Percentiles rank a stretch among this genome's conserved stretches.
Evolutionary conservation across 1,139 yeast species (phyloP).

Genomic region (Magnusiomyces suaveolens): DNA sequence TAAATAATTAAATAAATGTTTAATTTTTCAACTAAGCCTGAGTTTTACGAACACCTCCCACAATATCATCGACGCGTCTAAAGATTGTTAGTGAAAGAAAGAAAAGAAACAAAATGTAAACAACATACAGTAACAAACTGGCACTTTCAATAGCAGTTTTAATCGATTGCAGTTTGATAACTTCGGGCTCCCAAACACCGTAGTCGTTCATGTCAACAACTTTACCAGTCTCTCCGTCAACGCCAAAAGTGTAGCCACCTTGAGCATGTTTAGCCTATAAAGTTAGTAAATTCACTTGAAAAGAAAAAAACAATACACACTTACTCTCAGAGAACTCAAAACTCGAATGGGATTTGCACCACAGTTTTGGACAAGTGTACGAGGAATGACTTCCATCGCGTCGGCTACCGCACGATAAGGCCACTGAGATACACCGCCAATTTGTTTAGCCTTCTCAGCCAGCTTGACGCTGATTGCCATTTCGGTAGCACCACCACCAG

Average conservation of each 20-base stretch:
- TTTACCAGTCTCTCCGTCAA: conserved; percentile 91
- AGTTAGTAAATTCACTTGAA: conserved; percentile 1
- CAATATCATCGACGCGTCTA: conserved; percentile 87
- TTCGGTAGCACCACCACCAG: conserved; percentile 99
- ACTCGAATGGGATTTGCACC: conserved; percentile 94
- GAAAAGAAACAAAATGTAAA: neutral
- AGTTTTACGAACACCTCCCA: conserved; percentile 74
- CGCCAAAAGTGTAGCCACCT: conserved; percentile 73
- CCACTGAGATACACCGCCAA: conserved; percentile 96
- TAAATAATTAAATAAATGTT: too few species aligned
- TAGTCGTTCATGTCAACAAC: conserved; percentile 90
- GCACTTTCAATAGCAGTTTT: conserved; percentile 98
- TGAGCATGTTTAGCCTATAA: conserved; percentile 83
- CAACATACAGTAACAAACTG: conserved; percentile 57
- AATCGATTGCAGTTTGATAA: conserved; percentile 89
- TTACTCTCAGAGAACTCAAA: conserved; percentile 65
- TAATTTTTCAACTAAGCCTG: too few species aligned
- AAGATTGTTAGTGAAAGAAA: conserved; percentile 3
- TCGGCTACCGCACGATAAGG: conserved; percentile 98
- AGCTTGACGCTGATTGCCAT: conserved; percentile 92
- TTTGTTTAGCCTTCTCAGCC: conserved; percentile 80
- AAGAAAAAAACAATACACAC: neutral
- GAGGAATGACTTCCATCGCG: conserved; percentile 95
- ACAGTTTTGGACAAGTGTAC: conserved; percentile 93
- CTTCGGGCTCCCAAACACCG: conserved; percentile 99